Evolutionary conservation across 2,329 filamentous ascomycete genomes (phyloP).

Genomic region (Nothophaeocryptopus gaeumannii): DNA sequence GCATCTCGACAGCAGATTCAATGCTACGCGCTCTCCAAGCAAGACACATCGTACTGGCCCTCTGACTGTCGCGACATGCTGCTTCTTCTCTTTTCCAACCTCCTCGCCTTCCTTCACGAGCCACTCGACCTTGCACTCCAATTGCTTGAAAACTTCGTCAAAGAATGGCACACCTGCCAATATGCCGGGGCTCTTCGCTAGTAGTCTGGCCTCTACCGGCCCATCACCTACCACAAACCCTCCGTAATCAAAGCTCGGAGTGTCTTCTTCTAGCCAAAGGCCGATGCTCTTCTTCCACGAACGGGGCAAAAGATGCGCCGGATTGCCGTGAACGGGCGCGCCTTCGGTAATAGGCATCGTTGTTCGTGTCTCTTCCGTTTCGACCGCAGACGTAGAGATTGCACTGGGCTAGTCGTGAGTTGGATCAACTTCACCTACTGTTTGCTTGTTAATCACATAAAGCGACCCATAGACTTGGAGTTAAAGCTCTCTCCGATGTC

Average conservation of each 20-base stretch:
- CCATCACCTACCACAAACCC: constrained; percentile 88
- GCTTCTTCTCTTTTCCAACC: constrained; percentile 61
- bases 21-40: constrained; percentile 86
- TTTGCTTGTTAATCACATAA: too few relatives aligned
- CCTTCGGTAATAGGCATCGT: constrained; percentile 46
- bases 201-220: constrained; percentile 48
- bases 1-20: constrained; percentile 87
- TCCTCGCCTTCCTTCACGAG: constrained; percentile 70
- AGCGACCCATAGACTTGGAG: too few relatives aligned
- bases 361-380: too few relatives aligned
- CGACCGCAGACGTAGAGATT: too few relatives aligned
- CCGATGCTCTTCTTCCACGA: constrained; percentile 79
- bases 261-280: constrained; percentile 91
- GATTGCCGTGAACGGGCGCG: constrained; percentile 56
- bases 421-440: too few relatives aligned
- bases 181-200: constrained; percentile 67
- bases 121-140: constrained; percentile 90
- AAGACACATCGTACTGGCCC: constrained; percentile 81
- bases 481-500: too few relatives aligned
- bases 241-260: constrained; percentile 93
- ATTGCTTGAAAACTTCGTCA: constrained; percentile 85
- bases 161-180: constrained; percentile 93
- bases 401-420: too few relatives aligned
- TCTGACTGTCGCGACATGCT: constrained; percentile 72
- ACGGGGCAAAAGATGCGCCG: constrained; percentile 74